Evolutionary conservation across 2,329 filamentous ascomycete genomes (phyloP).

Genomic region (Clonostachys solani): DNA sequence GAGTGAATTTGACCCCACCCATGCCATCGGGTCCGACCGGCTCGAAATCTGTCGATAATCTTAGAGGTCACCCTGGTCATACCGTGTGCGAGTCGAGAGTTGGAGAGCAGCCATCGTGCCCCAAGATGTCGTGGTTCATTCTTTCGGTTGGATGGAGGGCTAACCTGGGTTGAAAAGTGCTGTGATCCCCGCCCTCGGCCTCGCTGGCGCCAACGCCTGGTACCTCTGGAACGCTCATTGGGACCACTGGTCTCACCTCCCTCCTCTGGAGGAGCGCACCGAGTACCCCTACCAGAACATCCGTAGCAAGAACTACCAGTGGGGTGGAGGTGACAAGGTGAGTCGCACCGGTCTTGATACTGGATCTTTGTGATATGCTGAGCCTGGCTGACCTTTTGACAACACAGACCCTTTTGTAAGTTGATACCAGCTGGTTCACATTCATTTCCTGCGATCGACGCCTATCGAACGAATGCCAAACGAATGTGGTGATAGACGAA

Average conservation of each 20-base stretch:
- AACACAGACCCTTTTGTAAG: slow-evolving; percentile 62
- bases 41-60: too few relatives aligned
- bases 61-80: too few relatives aligned
- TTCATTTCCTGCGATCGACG: neutral
- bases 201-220: slow-evolving; percentile 78
- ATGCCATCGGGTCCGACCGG: too few relatives aligned
- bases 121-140: too few relatives aligned
- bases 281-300: slow-evolving; percentile 99
- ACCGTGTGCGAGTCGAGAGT: too few relatives aligned
- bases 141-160: too few relatives aligned
- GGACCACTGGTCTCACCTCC: slow-evolving; percentile 87
- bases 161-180: slow-evolving; percentile 53
- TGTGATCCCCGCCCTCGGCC: slow-evolving; percentile 67
- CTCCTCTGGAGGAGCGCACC: slow-evolving; percentile 81
- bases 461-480: neutral
- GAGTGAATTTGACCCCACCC: slow-evolving; percentile 15
- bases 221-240: slow-evolving; percentile 93
- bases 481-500: too few relatives aligned
- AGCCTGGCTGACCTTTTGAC: slow-evolving; percentile 14
- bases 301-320: slow-evolving; percentile 91
- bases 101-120: too few relatives aligned
- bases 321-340: slow-evolving; percentile 95
- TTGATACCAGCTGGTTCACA: slow-evolving; percentile 9
- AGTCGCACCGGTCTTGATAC: slow-evolving; percentile 10
- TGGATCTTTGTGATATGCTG: slow-evolving; percentile 1